Percentiles rank a stretch among this genome's conserved stretches.
Conservation (phyloP, 2,329 filamentous ascomycete species). For the Exophiala lecanii-corni region DNA sequence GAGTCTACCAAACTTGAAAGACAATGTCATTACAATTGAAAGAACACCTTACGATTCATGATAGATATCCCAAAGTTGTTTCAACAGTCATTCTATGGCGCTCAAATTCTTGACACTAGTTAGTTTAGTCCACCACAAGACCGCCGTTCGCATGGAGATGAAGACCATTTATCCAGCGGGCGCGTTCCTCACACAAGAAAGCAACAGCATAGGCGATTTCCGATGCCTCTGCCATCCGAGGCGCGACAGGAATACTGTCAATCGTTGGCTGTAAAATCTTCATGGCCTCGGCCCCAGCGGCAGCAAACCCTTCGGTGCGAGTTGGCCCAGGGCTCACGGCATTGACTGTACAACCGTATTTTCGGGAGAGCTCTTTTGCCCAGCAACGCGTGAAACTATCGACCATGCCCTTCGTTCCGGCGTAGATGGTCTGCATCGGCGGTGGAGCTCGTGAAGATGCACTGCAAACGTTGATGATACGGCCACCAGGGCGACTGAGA, state of each 20-base stretch:
- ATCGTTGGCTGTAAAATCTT: constrained; percentile 40
- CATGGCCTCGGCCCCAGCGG: constrained; percentile 39
- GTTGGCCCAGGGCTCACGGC: constrained; percentile 30
- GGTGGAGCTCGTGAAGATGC: constrained; percentile 38
- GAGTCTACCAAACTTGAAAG: too few relatives aligned
- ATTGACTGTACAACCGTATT: constrained; percentile 32
- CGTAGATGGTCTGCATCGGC: constrained; percentile 33
- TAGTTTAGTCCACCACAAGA: constrained; percentile 25
- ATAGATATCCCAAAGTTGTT: too few relatives aligned
- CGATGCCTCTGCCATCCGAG: constrained; percentile 40
- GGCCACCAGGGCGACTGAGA: constrained; percentile 33
- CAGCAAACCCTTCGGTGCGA: constrained; percentile 30
- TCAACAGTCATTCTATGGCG: too few relatives aligned
- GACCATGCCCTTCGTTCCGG: constrained; percentile 38
- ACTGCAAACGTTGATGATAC: constrained; percentile 41
- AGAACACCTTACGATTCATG: too few relatives aligned
- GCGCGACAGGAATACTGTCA: constrained; percentile 41
- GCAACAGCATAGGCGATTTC: constrained; percentile 47
- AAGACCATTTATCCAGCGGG: constrained; percentile 47
- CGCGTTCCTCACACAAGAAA: constrained; percentile 42
- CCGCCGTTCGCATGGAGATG: constrained; percentile 35
- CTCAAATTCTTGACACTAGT: too few relatives aligned
- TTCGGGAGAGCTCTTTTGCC: constrained; percentile 27
- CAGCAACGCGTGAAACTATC: constrained; percentile 35
- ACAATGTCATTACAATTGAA: too few relatives aligned